Evolutionary conservation across 1,139 yeast species (phyloP).

Genomic region (Lodderomyces pseudojiufengensis): DNA sequence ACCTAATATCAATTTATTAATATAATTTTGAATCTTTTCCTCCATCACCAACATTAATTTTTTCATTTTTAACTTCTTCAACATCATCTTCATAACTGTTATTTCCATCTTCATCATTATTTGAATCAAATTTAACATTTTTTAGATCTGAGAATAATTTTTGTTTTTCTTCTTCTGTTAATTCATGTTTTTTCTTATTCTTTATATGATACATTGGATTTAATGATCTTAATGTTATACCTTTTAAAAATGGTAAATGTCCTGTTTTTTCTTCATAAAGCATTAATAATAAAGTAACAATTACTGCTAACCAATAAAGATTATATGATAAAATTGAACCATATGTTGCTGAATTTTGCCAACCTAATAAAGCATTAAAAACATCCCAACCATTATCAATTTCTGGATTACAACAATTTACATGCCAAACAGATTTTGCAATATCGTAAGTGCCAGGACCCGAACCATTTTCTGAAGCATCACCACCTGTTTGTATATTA

Average conservation of each 20-base stretch:
- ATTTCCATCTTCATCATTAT: constrained; percentile 12
- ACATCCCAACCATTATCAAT: constrained; percentile 86
- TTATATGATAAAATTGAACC: constrained; percentile 80
- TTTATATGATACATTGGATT: constrained; percentile 72
- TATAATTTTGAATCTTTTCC: constrained; percentile 2
- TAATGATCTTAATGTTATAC: constrained; percentile 49
- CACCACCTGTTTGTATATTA: constrained; percentile 68
- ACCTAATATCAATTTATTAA: too few relatives aligned
- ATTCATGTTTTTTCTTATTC: constrained; percentile 60
- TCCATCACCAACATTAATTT: constrained; percentile 5
- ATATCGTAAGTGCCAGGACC: constrained; percentile 88
- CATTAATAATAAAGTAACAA: constrained; percentile 50
- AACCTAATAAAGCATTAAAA: constrained; percentile 78
- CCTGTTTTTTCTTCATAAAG: constrained; percentile 59
- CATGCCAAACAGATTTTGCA: constrained; percentile 73
- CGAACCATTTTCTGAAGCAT: constrained; percentile 76
- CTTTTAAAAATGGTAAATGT: constrained; percentile 40
- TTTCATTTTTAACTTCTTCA: constrained; percentile 8
- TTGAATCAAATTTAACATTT: constrained; percentile 17
- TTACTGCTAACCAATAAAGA: constrained; percentile 68
- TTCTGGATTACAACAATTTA: constrained; percentile 86
- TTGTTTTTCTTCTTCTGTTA: constrained; percentile 49
- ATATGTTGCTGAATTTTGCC: constrained; percentile 89
- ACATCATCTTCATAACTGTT: constrained; percentile 10
- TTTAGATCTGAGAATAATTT: constrained; percentile 47